phyloP scores from a whole-genome alignment of 1,284 basidiomycete genomes.

The Lentinus polychrous region DNA sequence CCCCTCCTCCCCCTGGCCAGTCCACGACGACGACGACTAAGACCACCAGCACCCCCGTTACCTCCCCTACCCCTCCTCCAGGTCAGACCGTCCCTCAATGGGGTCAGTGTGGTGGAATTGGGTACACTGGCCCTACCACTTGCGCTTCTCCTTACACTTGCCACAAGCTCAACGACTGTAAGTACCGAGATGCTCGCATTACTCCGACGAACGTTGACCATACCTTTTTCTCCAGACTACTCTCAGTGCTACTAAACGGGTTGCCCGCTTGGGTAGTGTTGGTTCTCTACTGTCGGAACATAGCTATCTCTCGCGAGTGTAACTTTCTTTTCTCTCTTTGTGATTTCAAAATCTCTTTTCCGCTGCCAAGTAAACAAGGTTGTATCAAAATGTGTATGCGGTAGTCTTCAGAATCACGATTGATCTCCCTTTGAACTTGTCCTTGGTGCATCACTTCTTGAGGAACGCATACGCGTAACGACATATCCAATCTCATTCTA shows the following conservation, averaged over 20 bases:
- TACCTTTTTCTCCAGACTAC: constrained; percentile 9
- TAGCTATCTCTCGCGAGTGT: too few species aligned
- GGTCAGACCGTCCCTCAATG: constrained; percentile 12
- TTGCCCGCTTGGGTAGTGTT: neutral
- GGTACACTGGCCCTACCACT: constrained; percentile 12
- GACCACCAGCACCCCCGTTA: constrained; percentile 3
- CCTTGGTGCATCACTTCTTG: too few species aligned
- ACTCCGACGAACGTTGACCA: neutral
- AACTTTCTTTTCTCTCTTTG: too few species aligned
- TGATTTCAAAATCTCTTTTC: too few species aligned
- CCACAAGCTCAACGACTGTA: constrained; percentile 13
- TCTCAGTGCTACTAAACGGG: constrained; percentile 14
- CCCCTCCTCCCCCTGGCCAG: constrained; percentile 3
- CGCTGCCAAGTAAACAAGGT: too few species aligned
- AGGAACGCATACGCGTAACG: too few species aligned
- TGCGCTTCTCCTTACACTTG: constrained; percentile 13
- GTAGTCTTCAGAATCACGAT: too few species aligned
- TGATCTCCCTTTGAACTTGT: too few species aligned
- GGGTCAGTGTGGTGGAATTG: constrained; percentile 15
- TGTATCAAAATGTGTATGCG: too few species aligned
- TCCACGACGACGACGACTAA: constrained; percentile 3
- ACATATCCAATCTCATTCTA: constrained; percentile 7
- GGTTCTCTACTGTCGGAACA: too few species aligned
- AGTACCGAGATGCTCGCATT: constrained; percentile 1
- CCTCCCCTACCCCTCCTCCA: neutral